A percentile compares a stretch with the other conserved stretches of the same genome.
These are phyloP conservation scores for Leptosphaerulina australis DNA, from an alignment of 2,329 filamentous ascomycete species.

Conservation along the genomic window DNA sequence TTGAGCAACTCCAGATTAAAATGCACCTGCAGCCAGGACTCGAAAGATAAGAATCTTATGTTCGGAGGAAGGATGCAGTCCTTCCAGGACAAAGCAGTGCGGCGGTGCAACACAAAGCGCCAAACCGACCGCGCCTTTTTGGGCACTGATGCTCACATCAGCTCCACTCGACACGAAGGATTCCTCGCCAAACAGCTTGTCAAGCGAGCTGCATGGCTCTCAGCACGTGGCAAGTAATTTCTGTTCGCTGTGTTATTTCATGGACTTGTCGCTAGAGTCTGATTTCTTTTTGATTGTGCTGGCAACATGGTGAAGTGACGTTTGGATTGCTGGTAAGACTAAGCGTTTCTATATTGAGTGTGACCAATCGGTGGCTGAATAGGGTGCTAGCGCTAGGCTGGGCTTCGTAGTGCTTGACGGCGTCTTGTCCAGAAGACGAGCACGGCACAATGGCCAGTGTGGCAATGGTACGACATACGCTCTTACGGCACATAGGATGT, in stretches of 20 bases:
- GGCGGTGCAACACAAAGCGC: slow-evolving; percentile 1
- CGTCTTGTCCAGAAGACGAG: neutral
- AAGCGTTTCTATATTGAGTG: slow-evolving; percentile 3
- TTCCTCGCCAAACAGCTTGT: neutral
- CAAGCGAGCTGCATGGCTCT: neutral
- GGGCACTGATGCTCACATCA: slow-evolving; percentile 11
- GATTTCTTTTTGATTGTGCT: slow-evolving; percentile 6
- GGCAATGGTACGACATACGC: neutral
- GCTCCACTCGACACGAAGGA: slow-evolving; percentile 12
- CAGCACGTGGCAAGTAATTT: slow-evolving; percentile 5
- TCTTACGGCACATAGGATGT: too few relatives aligned
- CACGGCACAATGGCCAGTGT: neutral
- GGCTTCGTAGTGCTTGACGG: neutral
- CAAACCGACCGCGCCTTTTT: slow-evolving; percentile 3
- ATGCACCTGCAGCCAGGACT: neutral
- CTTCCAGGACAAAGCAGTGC: neutral
- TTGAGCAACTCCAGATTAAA: neutral
- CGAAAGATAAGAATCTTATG: neutral
- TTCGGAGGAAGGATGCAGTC: neutral
- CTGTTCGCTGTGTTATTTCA: neutral
- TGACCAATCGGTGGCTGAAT: neutral
- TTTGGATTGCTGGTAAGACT: slow-evolving; percentile 6
- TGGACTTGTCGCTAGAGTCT: neutral
- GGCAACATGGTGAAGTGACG: neutral
- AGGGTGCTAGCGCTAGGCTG: neutral